Evolutionary conservation across 2,329 filamentous ascomycete genomes (phyloP).

Genomic region (Apiospora rasikravindrae): DNA sequence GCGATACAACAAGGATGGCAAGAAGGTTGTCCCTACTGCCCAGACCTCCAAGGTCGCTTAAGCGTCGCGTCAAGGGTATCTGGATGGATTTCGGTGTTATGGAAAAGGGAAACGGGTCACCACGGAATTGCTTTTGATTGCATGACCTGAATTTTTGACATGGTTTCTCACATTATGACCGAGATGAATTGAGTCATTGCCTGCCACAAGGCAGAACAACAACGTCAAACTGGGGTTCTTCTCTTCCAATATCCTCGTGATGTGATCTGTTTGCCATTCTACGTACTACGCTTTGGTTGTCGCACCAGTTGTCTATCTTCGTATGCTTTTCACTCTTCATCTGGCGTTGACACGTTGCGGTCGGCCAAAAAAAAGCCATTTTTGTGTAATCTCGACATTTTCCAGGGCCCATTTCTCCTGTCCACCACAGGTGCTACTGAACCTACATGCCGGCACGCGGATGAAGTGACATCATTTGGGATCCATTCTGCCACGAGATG

Average conservation of each 20-base stretch:
- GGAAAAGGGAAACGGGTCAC: constrained; percentile 30
- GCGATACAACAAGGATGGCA: constrained; percentile 99
- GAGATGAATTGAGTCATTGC: constrained; percentile 39
- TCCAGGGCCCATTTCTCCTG: too few relatives aligned
- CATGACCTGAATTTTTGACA: constrained; percentile 38
- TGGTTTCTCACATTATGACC: constrained; percentile 42
- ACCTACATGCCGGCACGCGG: too few relatives aligned
- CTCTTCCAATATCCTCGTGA: neutral
- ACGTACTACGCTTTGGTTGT: neutral
- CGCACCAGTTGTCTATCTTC: too few relatives aligned
- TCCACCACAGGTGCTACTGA: too few relatives aligned
- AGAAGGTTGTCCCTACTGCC: constrained; percentile 90
- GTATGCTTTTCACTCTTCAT: too few relatives aligned
- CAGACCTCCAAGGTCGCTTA: constrained; percentile 68
- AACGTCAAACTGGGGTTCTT: neutral
- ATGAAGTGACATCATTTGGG: too few relatives aligned
- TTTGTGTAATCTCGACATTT: too few relatives aligned
- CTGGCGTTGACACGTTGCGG: too few relatives aligned
- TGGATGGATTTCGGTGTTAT: constrained; percentile 25
- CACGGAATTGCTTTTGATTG: constrained; percentile 37
- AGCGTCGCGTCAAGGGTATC: constrained; percentile 28
- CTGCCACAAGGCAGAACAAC: constrained; percentile 12
- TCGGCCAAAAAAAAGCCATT: too few relatives aligned
- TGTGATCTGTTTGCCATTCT: neutral
- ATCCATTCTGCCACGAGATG: too few relatives aligned